phyloP scores from a whole-genome alignment of 805 yeast species.

The Sugiyamaella americana region DNA sequence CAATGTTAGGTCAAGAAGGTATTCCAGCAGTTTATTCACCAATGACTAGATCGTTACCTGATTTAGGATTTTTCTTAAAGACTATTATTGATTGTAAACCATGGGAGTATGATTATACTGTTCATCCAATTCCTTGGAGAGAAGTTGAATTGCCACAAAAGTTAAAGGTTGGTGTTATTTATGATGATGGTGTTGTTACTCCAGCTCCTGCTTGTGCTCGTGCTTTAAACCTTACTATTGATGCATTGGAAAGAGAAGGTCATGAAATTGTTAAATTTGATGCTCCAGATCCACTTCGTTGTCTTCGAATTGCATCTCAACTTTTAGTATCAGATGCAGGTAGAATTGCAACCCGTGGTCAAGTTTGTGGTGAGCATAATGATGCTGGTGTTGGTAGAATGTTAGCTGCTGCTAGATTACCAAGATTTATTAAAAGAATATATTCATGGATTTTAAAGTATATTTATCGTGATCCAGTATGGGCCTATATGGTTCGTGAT shows the following conservation, averaged over 20 bases:
- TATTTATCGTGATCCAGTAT: slow-evolving; percentile 32
- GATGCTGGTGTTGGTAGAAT: slow-evolving; percentile 35
- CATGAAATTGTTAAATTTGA: slow-evolving; percentile 39
- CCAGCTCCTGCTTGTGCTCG: slow-evolving; percentile 46
- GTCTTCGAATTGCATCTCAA: slow-evolving; percentile 50
- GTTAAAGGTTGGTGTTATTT: slow-evolving; percentile 44
- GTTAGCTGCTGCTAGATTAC: slow-evolving; percentile 29
- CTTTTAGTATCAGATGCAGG: slow-evolving; percentile 34
- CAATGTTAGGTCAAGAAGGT: slow-evolving; percentile 44
- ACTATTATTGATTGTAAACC: slow-evolving; percentile 44
- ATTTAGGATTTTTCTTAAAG: slow-evolving; percentile 45
- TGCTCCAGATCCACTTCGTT: slow-evolving; percentile 49
- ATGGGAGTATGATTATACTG: slow-evolving; percentile 48
- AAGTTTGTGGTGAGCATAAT: slow-evolving; percentile 30
- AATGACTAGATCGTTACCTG: slow-evolving; percentile 43
- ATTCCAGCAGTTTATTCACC: slow-evolving; percentile 41
- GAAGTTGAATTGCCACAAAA: slow-evolving; percentile 34
- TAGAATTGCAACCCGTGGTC: slow-evolving; percentile 23
- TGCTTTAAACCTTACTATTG: slow-evolving; percentile 36
- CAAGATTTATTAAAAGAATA: slow-evolving; percentile 30
- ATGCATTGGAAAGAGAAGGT: slow-evolving; percentile 40
- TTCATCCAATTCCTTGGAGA: slow-evolving; percentile 48
- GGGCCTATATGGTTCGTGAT: slow-evolving; percentile 35
- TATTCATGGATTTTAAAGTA: slow-evolving; percentile 33
- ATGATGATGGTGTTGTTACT: slow-evolving; percentile 43